Evolutionary conservation across 371 early-diverging fungal genomes (phyloP).

Genomic region (Syncephalastrum racemosum): DNA sequence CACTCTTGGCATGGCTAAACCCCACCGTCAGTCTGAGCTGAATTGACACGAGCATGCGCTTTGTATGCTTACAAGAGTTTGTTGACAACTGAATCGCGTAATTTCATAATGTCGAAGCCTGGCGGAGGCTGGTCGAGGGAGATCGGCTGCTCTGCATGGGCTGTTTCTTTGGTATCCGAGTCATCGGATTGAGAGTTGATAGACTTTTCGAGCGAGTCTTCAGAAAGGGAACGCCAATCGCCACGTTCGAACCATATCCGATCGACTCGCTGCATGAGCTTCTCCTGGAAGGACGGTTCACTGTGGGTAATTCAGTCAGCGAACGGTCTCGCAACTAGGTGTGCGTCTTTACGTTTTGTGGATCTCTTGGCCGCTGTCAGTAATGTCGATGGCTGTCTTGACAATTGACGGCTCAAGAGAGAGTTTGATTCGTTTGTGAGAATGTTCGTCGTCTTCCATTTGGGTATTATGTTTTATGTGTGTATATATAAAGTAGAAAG

Average conservation of each 20-base stretch:
- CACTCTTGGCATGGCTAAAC: constrained; percentile 66
- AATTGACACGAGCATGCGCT: neutral
- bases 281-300: constrained; percentile 53
- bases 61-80: constrained; percentile 36
- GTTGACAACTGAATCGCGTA: constrained; percentile 46
- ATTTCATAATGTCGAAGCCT: constrained; percentile 37
- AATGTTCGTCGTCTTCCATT: constrained; percentile 13
- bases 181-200: constrained; percentile 15
- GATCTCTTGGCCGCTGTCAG: constrained; percentile 56
- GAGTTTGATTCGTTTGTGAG: constrained; percentile 50
- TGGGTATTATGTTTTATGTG: too few relatives aligned
- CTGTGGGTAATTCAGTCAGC: constrained; percentile 24
- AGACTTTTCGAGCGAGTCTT: constrained; percentile 35
- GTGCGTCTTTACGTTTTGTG: constrained; percentile 44
- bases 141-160: neutral
- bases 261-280: constrained; percentile 57
- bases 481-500: too few relatives aligned
- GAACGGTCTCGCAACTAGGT: neutral
- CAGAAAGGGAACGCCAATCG: constrained; percentile 55
- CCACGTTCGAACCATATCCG: constrained; percentile 55
- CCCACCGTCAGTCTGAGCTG: neutral
- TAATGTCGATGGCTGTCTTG: constrained; percentile 52
- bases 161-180: constrained; percentile 8
- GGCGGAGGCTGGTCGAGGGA: constrained; percentile 13
- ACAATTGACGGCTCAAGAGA: constrained; percentile 55